Evolutionary conservation across 2,329 filamentous ascomycete species (phyloP), one percentile per base, ranked within the genome.

Genomic region (Cladophialophora psammophila): DNA sequence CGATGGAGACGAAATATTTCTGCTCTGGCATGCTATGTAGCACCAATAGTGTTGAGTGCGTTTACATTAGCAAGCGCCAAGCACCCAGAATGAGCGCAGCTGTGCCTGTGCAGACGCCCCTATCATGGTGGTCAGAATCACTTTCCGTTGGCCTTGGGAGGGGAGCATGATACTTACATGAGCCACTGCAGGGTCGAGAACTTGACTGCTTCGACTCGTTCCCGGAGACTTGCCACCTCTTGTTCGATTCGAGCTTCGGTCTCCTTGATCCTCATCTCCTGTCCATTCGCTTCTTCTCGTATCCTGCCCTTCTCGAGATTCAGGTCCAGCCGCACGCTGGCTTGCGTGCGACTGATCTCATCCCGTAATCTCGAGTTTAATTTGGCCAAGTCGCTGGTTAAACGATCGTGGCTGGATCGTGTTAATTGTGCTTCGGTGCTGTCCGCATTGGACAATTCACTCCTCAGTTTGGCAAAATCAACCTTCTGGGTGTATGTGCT

Each of bases 181-280:
- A 99, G 83, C 95, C 95, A 99, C 84, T 99, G 95, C 78, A 99
- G 80, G 40, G 95, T 98, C 77, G 93, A 93, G 81, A 98, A 98
- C 85, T 99, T 99, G 79, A 99, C 95, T 72, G 93, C 91, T 82
- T 99, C 95, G 56, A 99, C 85, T 81, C 96, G 90, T 83, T 98
- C 95, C 72, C 93, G 85, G 76, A 99, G 79, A 36, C 91, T 91
- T 48, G 94, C 94, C 62, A 95, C 93, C 83, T 98, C 95, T 81
- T 98, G 94, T 83, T 99, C 95, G 75, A 99, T 98, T 80, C 96
- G 90, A 65, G 94, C 97, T 83, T 99, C 95, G 12, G 95, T 98
- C 86, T 99, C 95, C 83, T 97, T 97, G 75, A 99, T 93, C 83
- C 97, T 96, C 80, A 99, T 88, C 80, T 99, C 95, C 82, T 98